Evolutionary conservation across 805 yeast genomes (phyloP).

Genomic region (Kazachstania bromeliacearum): DNA sequence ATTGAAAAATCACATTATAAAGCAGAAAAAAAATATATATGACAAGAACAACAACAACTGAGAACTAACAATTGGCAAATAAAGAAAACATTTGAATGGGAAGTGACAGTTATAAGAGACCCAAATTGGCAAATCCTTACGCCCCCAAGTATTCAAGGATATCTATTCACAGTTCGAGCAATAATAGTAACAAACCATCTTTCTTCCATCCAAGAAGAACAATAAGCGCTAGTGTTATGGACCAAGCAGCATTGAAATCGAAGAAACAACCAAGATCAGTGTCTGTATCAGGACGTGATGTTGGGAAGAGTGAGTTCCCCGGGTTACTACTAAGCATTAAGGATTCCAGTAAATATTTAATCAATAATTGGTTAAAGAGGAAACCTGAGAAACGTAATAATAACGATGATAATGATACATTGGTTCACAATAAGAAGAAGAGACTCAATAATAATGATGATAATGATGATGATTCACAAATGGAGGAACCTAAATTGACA

Average conservation of each 20-base stretch:
- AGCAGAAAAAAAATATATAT: constrained; percentile 6
- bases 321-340: too few relatives aligned
- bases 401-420: background rate
- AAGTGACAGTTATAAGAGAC: constrained; percentile 11
- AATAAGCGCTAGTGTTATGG: constrained; percentile 9
- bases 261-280: too few relatives aligned
- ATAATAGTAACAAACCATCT: constrained; percentile 7
- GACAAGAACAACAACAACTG: background rate
- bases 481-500: background rate
- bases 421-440: constrained; percentile 3
- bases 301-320: background rate
- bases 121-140: constrained; percentile 11
- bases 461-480: background rate
- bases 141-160: constrained; percentile 15
- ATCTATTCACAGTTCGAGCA: constrained; percentile 14
- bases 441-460: constrained; percentile 1
- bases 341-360: too few relatives aligned
- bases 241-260: too few relatives aligned
- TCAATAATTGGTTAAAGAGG: background rate
- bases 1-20: too few relatives aligned
- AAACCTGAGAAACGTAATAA: background rate
- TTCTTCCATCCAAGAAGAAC: constrained; percentile 18
- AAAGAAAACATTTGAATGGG: constrained; percentile 11
- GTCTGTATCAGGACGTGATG: background rate
- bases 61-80: too few relatives aligned